Evolutionary conservation across 805 yeast species (phyloP), one percentile per base, ranked within the genome.

Genomic region (Candida incommunis): DNA sequence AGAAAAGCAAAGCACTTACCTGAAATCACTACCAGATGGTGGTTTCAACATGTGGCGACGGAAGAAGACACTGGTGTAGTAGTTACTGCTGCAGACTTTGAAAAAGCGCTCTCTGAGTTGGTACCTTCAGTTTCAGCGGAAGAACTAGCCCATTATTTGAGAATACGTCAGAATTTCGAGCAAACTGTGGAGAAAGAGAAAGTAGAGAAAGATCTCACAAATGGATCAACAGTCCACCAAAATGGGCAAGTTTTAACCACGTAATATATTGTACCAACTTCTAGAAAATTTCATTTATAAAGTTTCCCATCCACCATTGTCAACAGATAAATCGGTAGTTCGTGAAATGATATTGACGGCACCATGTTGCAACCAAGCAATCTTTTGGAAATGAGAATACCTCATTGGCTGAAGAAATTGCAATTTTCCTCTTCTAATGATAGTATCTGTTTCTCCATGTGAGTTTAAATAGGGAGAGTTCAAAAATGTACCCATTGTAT

Each of bases 291-390:
- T 23, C 27, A 40, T 25, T 59, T 65, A 85, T 49, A 82, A 65
- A 1, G 92, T 83, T 53, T 82, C 92, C 98, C 98, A 90, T 0
- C 98, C 98, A 5, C 98, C 98, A 31, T 81, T 75, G 60, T 90
- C 97, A 26, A 80, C 63, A 4, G 73, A 74, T 34, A 80, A 76
- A 54, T 90, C 97, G 15, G 90, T 69, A 51, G 78, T 78, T 50
- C 97, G 69, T 1, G 86, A 87, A 26, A 88, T 78, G 41, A 71
- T 69, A 53, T 84, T 85, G 3, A 85, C 80, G 2, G 85, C 67
- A 56, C 82, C 83, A 56, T 86, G 88, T 46, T 75, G 80, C 18
- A 88, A 66, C 88, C 96, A 82, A 40, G 85, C 65, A 26, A 71
- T 73, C 44, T 79, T 70, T 18, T 72, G 72, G 46, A 88, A 70